Evolutionary conservation across 2,329 filamentous ascomycete species (phyloP).

Genomic region (Thelonectria discophora): DNA sequence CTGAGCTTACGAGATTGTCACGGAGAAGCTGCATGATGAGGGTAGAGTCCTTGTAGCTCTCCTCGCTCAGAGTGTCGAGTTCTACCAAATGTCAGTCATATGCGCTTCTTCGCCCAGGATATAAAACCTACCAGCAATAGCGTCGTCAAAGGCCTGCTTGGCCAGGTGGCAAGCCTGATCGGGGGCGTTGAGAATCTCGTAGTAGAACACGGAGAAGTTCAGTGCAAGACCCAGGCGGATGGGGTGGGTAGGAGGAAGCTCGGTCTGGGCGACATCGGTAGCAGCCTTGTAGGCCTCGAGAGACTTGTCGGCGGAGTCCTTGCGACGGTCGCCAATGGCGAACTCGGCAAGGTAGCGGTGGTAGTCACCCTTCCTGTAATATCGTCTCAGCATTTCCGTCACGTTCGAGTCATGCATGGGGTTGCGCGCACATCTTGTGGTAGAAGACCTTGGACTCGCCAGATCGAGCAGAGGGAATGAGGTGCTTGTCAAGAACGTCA

Average conservation of each 20-base stretch:
- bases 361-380: conserved; percentile 90
- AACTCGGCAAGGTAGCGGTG: conserved; percentile 96
- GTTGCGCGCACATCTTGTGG: conserved; percentile 90
- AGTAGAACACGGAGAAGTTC: conserved; percentile 99
- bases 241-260: conserved; percentile 96
- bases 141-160: conserved; percentile 99
- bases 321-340: conserved; percentile 90
- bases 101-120: neutral
- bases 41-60: conserved; percentile 99
- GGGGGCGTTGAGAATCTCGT: conserved; percentile 98
- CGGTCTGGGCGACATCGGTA: conserved; percentile 97
- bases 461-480: conserved; percentile 94
- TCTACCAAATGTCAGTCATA: conserved; percentile 60
- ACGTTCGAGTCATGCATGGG: conserved; percentile 1
- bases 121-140: conserved; percentile 75
- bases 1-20: conserved; percentile 83
- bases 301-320: conserved; percentile 84
- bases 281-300: conserved; percentile 99
- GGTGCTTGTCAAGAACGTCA: conserved; percentile 88
- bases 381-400: conserved; percentile 10
- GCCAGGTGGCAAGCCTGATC: conserved; percentile 98
- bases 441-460: conserved; percentile 99
- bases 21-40: conserved; percentile 98
- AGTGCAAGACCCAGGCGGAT: conserved; percentile 97
- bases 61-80: conserved; percentile 95